Evolutionary conservation across 2,329 filamentous ascomycete species (phyloP).

Genomic region (Sodiomyces alkalinus): DNA sequence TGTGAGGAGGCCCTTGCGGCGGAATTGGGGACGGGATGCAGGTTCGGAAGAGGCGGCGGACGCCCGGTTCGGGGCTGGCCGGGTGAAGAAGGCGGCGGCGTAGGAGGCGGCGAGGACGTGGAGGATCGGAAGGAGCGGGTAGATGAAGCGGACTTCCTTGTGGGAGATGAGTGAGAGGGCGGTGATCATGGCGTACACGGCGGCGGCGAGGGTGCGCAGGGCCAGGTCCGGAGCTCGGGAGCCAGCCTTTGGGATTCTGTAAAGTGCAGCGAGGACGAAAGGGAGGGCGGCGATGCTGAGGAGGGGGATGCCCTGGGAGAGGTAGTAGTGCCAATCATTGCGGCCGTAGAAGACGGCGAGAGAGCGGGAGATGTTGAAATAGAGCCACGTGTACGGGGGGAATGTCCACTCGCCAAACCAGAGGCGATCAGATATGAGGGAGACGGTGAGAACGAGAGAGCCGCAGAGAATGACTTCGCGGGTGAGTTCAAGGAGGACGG

Average conservation of each 20-base stretch:
- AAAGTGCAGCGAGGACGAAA: slow-evolving; percentile 54
- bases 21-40: slow-evolving; percentile 19
- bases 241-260: slow-evolving; percentile 23
- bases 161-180: slow-evolving; percentile 70
- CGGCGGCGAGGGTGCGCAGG: slow-evolving; percentile 33
- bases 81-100: slow-evolving; percentile 48
- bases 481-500: slow-evolving; percentile 35
- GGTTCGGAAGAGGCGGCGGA: slow-evolving; percentile 11
- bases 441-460: slow-evolving; percentile 44
- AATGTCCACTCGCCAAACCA: slow-evolving; percentile 84
- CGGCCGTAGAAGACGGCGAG: slow-evolving; percentile 85
- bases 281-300: slow-evolving; percentile 73
- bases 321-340: slow-evolving; percentile 86
- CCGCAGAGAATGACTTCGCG: slow-evolving; percentile 52
- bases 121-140: slow-evolving; percentile 76
- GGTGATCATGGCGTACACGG: slow-evolving; percentile 42
- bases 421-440: slow-evolving; percentile 52
- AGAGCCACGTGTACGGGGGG: slow-evolving; percentile 71
- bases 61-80: slow-evolving; percentile 11
- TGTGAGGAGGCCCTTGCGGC: slow-evolving; percentile 40
- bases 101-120: slow-evolving; percentile 63
- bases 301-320: slow-evolving; percentile 77
- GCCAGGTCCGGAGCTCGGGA: slow-evolving; percentile 18
- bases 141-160: slow-evolving; percentile 96
- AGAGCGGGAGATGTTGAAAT: slow-evolving; percentile 80